Evolutionary conservation across 2,329 filamentous ascomycete genomes (phyloP).

Genomic region (Claviceps pusilla): DNA sequence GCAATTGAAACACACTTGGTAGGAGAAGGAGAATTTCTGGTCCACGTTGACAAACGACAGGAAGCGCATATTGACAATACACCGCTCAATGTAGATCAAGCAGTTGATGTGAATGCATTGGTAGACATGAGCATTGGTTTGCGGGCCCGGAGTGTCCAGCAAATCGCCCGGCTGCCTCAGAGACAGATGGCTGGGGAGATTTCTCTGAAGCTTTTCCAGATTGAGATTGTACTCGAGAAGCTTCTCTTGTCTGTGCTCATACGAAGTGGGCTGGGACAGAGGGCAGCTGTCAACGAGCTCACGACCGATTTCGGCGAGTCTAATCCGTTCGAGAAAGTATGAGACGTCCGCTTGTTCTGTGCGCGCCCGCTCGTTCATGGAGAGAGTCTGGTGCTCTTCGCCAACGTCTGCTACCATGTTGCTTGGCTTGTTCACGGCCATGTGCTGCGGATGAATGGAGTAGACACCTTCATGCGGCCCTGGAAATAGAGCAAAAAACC

Average conservation of each 20-base stretch:
- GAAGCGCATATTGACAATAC: constrained; percentile 2
- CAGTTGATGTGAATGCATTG: constrained; percentile 4
- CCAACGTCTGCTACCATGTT: not conserved
- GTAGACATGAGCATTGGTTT: not conserved
- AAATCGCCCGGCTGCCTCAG: not conserved
- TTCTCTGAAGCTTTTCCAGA: constrained; percentile 1
- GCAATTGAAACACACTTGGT: not conserved
- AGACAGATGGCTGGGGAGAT: constrained; percentile 1
- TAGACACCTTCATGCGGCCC: constrained; percentile 3
- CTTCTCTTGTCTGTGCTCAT: not conserved
- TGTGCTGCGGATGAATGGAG: constrained; percentile 4
- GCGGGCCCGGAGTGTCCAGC: not conserved
- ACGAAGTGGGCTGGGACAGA: not conserved
- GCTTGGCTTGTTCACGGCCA: constrained; percentile 5
- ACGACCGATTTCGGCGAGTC: constrained; percentile 1
- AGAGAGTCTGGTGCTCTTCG: not conserved
- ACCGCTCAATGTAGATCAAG: constrained; percentile 2
- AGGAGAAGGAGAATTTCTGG: constrained; percentile 1
- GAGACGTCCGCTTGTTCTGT: not conserved
- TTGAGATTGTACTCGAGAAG: not conserved
- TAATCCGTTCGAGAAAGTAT: constrained; percentile 1
- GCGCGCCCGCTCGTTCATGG: not conserved
- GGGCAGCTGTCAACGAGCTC: constrained; percentile 1
- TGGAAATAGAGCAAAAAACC: constrained; percentile 3
- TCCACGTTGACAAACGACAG: not conserved